These are phyloP conservation scores for Triangularia verruculosa DNA, from an alignment of 2,329 filamentous ascomycete species.

Conservation along the genomic window DNA sequence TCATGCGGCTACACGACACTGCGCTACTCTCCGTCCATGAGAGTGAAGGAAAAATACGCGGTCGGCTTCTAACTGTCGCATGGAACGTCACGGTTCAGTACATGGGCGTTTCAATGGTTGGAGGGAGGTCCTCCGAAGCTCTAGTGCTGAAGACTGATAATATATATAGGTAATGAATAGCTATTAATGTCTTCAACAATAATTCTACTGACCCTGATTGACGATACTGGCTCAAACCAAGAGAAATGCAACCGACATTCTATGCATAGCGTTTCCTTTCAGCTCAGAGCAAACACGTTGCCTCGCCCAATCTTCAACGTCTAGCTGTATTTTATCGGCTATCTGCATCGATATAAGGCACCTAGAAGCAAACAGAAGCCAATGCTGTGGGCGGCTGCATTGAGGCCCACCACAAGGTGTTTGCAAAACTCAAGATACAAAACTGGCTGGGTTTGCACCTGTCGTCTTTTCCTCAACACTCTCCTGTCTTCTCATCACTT, in stretches of 20 bases:
- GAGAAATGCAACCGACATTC: too few relatives aligned
- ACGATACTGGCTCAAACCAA: too few relatives aligned
- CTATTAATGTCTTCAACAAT: too few relatives aligned
- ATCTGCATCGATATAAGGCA: not conserved
- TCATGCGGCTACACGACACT: not conserved
- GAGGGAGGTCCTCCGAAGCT: too few relatives aligned
- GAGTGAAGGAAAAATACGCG: not conserved
- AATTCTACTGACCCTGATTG: too few relatives aligned
- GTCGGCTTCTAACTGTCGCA: not conserved
- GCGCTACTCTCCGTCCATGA: constrained; percentile 11
- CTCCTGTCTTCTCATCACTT: not conserved
- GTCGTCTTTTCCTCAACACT: not conserved
- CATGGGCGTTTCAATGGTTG: too few relatives aligned
- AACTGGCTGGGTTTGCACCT: not conserved
- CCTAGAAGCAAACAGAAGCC: not conserved
- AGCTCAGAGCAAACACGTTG: too few relatives aligned
- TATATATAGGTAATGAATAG: too few relatives aligned
- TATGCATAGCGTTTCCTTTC: too few relatives aligned
- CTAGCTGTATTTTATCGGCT: not conserved
- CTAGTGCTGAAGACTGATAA: too few relatives aligned
- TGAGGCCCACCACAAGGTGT: not conserved
- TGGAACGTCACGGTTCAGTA: not conserved
- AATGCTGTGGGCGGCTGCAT: not conserved
- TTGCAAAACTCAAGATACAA: not conserved
- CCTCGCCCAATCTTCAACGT: too few relatives aligned